Percentiles rank a stretch among this genome's conserved stretches.
Evolutionary conservation across 176 grass and related monocot species (phyloP).

Genomic region (Avena eriantha): DNA sequence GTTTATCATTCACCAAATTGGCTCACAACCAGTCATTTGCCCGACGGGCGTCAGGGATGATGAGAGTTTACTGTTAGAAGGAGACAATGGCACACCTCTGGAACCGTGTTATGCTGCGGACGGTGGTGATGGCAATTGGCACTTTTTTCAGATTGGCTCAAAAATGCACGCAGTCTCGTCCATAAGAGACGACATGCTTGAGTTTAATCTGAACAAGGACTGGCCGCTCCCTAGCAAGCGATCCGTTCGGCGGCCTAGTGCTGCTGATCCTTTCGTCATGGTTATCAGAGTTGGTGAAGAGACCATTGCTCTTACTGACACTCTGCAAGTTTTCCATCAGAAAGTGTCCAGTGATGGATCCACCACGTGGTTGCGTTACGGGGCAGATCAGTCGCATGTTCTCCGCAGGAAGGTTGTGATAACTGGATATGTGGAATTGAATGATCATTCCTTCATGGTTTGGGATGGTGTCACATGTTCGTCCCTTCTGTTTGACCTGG

Average conservation of each 20-base stretch:
- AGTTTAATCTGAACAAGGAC: background rate
- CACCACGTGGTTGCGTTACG: background rate
- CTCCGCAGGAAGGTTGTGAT: background rate
- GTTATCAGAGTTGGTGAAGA: background rate
- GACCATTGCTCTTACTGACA: background rate
- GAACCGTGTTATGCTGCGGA: background rate
- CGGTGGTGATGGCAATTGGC: background rate
- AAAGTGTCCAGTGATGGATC: rapidly evolving
- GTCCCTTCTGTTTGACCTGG: background rate
- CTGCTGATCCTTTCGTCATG: background rate
- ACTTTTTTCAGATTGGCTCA: background rate
- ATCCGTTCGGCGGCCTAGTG: background rate
- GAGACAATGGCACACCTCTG: background rate
- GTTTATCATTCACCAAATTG: background rate
- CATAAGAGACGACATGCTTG: too few relatives aligned
- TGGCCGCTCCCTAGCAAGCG: too few relatives aligned
- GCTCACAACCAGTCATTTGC: background rate
- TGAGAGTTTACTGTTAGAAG: background rate
- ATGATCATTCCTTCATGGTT: background rate
- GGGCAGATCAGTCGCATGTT: background rate
- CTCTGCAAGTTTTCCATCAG: background rate
- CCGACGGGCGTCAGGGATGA: background rate
- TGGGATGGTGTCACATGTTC: background rate
- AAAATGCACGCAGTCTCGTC: background rate
- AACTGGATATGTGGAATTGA: background rate